Evolutionary conservation across 140 eudicot species (phyloP).

Genomic region (Stevia rebaudiana): DNA sequence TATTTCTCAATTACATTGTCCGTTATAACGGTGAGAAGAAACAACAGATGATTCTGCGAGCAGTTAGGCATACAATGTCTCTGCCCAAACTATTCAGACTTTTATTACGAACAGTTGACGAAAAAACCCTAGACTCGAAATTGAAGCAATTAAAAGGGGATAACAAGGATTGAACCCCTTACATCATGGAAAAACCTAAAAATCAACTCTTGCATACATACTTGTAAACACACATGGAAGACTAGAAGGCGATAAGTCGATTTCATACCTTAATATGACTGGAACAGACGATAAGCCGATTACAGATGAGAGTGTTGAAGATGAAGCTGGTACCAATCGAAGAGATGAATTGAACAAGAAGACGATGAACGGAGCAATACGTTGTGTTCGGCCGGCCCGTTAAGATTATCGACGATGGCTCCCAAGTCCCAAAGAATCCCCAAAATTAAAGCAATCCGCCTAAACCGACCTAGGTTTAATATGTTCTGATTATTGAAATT

Average conservation of each 20-base stretch:
- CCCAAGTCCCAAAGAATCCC: too few relatives aligned
- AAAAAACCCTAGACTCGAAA: neutral
- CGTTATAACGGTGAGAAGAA: neutral
- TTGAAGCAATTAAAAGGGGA: neutral
- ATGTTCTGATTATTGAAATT: too few relatives aligned
- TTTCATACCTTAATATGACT: neutral
- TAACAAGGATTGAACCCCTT: neutral
- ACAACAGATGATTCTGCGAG: neutral
- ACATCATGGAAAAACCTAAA: neutral
- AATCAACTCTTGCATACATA: neutral
- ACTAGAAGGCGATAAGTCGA: neutral
- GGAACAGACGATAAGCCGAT: neutral
- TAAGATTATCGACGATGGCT: neutral
- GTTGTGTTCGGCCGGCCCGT: neutral
- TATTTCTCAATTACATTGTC: neutral
- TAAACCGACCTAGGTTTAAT: constrained; percentile 7
- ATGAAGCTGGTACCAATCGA: neutral
- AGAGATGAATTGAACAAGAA: neutral
- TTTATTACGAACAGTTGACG: neutral
- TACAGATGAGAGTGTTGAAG: neutral
- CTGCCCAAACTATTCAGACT: neutral
- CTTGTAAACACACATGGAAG: neutral
- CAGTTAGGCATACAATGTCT: neutral
- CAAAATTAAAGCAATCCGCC: neutral
- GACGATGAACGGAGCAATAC: neutral